Conservation (phyloP, 768 basidiomycete genomes). For the Pleurotus giganteus region DNA sequence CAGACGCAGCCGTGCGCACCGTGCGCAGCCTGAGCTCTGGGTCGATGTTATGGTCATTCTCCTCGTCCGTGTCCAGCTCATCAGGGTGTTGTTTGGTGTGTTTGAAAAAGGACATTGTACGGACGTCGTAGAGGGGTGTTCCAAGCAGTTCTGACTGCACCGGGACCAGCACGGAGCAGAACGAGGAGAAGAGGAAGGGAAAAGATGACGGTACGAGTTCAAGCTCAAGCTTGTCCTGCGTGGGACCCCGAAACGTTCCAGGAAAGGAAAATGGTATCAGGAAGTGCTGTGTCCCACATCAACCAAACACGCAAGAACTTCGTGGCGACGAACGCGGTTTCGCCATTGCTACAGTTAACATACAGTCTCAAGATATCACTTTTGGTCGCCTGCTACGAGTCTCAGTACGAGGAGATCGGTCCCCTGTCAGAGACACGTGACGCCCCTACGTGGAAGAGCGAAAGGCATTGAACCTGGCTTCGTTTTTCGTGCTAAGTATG, state of each 20-base stretch:
- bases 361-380: no score
- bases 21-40: slow-evolving; percentile 85
- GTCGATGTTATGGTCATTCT: slow-evolving; percentile 71
- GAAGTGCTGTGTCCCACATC: neutral
- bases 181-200: slow-evolving; percentile 7
- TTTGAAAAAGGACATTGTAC: slow-evolving; percentile 36
- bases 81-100: slow-evolving; percentile 36
- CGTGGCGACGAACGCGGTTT: neutral
- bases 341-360: neutral
- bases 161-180: slow-evolving; percentile 17
- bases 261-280: neutral
- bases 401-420: no score
- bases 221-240: no score
- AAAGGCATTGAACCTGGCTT: no score
- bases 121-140: neutral
- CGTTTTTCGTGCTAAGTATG: no score
- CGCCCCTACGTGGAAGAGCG: no score
- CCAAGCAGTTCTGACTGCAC: slow-evolving; percentile 8
- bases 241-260: neutral
- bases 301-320: neutral
- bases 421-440: no score
- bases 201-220: neutral
- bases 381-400: no score
- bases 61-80: slow-evolving; percentile 51
- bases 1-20: slow-evolving; percentile 90